Evolutionary conservation across 2,329 filamentous ascomycete genomes (phyloP).

Genomic region (Aspergillus aculeatinus): DNA sequence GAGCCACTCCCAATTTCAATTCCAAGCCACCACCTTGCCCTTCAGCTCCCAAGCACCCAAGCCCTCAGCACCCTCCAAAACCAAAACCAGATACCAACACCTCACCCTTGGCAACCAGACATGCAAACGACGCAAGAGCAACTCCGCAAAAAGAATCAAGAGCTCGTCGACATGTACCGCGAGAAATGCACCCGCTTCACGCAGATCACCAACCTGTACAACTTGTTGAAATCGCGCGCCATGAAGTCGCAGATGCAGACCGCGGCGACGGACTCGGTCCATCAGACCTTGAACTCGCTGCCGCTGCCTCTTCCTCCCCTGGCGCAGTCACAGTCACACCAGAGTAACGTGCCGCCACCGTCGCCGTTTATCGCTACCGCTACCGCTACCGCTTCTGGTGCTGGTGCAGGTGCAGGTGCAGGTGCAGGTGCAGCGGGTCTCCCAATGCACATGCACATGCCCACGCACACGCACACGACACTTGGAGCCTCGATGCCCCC

Average conservation of each 20-base stretch:
- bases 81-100: no score
- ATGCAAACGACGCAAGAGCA: slow-evolving; percentile 63
- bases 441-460: no score
- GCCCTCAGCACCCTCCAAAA: no score
- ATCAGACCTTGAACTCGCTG: slow-evolving; percentile 46
- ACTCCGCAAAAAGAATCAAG: slow-evolving; percentile 69
- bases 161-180: slow-evolving; percentile 64
- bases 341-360: no score
- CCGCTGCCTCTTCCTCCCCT: slow-evolving; percentile 18
- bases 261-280: slow-evolving; percentile 55
- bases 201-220: slow-evolving; percentile 64
- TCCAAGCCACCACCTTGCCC: no score
- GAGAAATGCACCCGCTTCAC: slow-evolving; percentile 70
- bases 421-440: no score
- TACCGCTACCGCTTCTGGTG: no score
- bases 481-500: slow-evolving; percentile 19
- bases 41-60: no score
- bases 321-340: slow-evolving; percentile 12
- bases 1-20: slow-evolving; percentile 19
- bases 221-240: slow-evolving; percentile 56
- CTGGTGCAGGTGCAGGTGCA: no score
- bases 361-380: no score
- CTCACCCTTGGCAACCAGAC: slow-evolving; percentile 32
- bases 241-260: slow-evolving; percentile 55
- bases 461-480: slow-evolving; percentile 1